phyloP scores from a whole-genome alignment of 2,329 filamentous ascomycete genomes.

The Coniochaeta sp. region DNA sequence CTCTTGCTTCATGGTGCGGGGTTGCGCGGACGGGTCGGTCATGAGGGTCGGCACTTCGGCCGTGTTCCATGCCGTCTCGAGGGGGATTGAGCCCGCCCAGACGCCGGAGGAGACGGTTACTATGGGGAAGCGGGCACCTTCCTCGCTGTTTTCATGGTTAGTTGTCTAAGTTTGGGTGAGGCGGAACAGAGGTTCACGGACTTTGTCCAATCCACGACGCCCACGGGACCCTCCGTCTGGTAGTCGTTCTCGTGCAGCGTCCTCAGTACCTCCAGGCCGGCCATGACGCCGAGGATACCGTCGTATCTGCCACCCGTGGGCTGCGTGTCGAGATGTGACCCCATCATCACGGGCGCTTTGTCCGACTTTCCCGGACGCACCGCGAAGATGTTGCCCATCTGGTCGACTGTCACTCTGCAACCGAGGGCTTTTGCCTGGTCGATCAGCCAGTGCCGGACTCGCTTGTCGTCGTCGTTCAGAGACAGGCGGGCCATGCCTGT shows the following conservation, averaged over 20 bases:
- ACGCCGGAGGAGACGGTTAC: constrained; percentile 70
- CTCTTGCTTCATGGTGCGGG: constrained; percentile 58
- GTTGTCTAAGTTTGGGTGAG: background rate
- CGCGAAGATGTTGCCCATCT: constrained; percentile 78
- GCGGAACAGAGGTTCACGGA: constrained; percentile 17
- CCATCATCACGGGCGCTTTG: constrained; percentile 54
- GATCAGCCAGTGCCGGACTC: constrained; percentile 70
- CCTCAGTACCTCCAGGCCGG: constrained; percentile 66
- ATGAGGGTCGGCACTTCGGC: constrained; percentile 41
- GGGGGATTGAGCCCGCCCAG: constrained; percentile 62
- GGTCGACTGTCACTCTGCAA: constrained; percentile 61
- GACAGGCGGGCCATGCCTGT: constrained; percentile 72
- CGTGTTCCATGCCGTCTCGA: constrained; percentile 53
- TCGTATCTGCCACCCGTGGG: constrained; percentile 63
- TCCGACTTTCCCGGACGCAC: constrained; percentile 54
- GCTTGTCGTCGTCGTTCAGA: constrained; percentile 63
- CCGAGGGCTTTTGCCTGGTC: constrained; percentile 54
- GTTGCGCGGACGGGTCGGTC: constrained; percentile 34
- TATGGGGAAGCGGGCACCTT: constrained; percentile 72
- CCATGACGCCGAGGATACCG: constrained; percentile 67
- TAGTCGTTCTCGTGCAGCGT: constrained; percentile 60
- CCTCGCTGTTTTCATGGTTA: constrained; percentile 47
- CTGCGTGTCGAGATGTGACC: constrained; percentile 63
- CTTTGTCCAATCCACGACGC: constrained; percentile 75
- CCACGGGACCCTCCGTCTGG: constrained; percentile 64